phyloP scores from a whole-genome alignment of 1,139 yeast genomes.

The Nakaseomyces nivariensis region DNA sequence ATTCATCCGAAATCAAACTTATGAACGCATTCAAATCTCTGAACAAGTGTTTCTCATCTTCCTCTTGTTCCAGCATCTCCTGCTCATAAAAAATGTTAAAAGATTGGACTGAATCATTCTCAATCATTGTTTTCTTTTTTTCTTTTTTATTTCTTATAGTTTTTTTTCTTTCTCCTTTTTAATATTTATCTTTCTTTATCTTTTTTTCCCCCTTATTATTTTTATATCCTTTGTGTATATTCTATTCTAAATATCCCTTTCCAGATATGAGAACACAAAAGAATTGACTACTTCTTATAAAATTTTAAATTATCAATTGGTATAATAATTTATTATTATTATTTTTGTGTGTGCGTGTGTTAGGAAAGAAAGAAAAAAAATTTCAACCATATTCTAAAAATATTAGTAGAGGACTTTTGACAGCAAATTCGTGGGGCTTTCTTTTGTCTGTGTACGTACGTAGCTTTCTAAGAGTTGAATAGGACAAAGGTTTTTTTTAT shows the following conservation, averaged over 20 bases:
- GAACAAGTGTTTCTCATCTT: conserved; percentile 1
- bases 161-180: neutral
- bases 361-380: neutral
- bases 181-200: no score
- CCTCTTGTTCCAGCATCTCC: conserved; percentile 1
- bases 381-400: neutral
- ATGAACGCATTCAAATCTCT: neutral
- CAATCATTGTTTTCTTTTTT: neutral
- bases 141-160: no score
- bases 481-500: no score
- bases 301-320: no score
- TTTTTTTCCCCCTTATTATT: no score
- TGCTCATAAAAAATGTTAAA: conserved; percentile 1
- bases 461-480: no score
- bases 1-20: conserved; percentile 3
- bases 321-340: no score
- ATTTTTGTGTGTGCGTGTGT: neutral
- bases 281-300: no score
- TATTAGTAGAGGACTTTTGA: neutral
- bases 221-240: neutral
- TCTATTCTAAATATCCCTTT: neutral
- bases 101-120: neutral
- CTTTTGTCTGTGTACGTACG: no score
- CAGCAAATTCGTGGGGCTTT: no score
- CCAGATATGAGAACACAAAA: no score